A percentile compares a stretch with the other conserved stretches of the same genome.
phyloP scores from a whole-genome alignment of 768 basidiomycete genomes.

The Termitomyces sp. region DNA sequence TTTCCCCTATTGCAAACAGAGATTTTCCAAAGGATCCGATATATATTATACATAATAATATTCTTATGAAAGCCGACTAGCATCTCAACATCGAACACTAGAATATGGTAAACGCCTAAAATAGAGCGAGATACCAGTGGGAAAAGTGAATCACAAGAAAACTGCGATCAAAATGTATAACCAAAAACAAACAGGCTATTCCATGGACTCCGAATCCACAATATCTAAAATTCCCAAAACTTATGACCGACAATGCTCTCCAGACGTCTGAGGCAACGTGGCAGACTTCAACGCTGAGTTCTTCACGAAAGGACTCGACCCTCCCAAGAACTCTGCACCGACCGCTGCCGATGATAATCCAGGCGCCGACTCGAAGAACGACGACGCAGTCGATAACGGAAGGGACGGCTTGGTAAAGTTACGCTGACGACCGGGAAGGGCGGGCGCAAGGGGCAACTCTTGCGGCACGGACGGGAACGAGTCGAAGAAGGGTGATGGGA shows the following conservation, averaged over 20 bases:
- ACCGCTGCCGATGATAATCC: conserved; percentile 11
- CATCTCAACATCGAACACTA: neutral
- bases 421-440: conserved; percentile 8
- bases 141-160: neutral
- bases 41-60: conserved; percentile 4
- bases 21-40: neutral
- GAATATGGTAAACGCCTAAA: neutral
- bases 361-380: conserved; percentile 15
- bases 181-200: neutral
- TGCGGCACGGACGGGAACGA: conserved; percentile 70
- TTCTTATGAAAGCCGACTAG: conserved; percentile 11
- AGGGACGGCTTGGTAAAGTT: conserved; percentile 9
- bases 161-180: neutral
- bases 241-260: conserved; percentile 2
- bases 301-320: conserved; percentile 1
- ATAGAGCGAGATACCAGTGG: neutral
- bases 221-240: neutral
- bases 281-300: conserved; percentile 3
- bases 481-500: conserved; percentile 49
- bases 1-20: neutral
- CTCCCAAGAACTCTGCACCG: conserved; percentile 13
- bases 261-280: neutral
- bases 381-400: conserved; percentile 6
- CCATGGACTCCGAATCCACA: neutral
- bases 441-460: conserved; percentile 28